Evolutionary conservation across 1,284 basidiomycete genomes (phyloP).

Genomic region (Coniferiporia weirii): DNA sequence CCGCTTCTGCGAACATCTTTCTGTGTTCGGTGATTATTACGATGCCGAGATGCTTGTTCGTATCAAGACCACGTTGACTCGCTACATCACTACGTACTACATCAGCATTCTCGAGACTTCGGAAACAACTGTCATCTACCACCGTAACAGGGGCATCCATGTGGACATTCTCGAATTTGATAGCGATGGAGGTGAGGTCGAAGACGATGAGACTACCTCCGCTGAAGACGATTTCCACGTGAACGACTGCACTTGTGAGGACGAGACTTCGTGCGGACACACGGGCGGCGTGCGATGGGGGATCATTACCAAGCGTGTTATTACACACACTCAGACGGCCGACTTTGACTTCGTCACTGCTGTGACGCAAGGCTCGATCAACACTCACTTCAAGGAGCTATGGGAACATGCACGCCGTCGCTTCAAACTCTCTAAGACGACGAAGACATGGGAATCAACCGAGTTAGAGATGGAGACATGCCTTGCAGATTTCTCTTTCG

Average conservation of each 20-base stretch:
- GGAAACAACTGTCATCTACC: slow-evolving; percentile 26
- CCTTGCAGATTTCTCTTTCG: slow-evolving; percentile 12
- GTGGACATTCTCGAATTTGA: not conserved
- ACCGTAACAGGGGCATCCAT: slow-evolving; percentile 4
- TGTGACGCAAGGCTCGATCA: slow-evolving; percentile 29
- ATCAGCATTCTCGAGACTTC: slow-evolving; percentile 26
- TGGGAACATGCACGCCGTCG: slow-evolving; percentile 13
- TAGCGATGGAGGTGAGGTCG: not conserved
- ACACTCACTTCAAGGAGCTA: slow-evolving; percentile 25
- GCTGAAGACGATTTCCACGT: slow-evolving; percentile 2
- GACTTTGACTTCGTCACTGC: slow-evolving; percentile 31
- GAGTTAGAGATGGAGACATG: slow-evolving; percentile 3
- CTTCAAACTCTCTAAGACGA: not conserved
- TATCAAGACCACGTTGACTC: slow-evolving; percentile 24
- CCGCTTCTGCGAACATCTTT: slow-evolving; percentile 26
- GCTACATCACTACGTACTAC: slow-evolving; percentile 28
- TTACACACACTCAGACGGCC: slow-evolving; percentile 6
- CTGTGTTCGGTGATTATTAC: slow-evolving; percentile 23
- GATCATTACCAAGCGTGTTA: slow-evolving; percentile 4
- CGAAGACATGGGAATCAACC: not conserved
- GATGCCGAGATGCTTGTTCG: slow-evolving; percentile 21
- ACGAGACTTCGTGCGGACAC: slow-evolving; percentile 13
- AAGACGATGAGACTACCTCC: not conserved
- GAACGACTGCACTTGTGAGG: slow-evolving; percentile 9
- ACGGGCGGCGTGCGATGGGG: slow-evolving; percentile 9